These are phyloP conservation scores for Ustilago loliicola DNA, from an alignment of 1,284 basidiomycete species.

Conservation along the genomic window DNA sequence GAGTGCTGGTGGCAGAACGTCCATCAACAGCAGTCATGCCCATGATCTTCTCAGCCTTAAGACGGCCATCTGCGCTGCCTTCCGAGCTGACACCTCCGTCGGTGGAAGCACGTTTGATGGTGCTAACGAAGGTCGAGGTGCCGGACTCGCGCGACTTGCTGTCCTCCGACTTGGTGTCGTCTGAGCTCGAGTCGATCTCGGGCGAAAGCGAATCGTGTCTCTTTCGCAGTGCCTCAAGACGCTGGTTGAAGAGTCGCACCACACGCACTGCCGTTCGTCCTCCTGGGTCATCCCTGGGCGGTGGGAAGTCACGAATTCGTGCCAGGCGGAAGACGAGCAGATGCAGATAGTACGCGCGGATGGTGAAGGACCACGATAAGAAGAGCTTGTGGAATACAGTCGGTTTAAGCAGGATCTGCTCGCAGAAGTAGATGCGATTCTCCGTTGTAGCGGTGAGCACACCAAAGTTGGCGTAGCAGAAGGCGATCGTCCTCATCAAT, in stretches of 20 bases:
- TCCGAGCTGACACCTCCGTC: constrained; percentile 33
- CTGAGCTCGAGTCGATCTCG: constrained; percentile 52
- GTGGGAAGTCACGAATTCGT: constrained; percentile 59
- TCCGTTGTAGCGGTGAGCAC: constrained; percentile 54
- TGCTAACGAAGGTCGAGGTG: constrained; percentile 63
- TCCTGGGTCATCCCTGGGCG: constrained; percentile 51
- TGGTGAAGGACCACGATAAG: constrained; percentile 68
- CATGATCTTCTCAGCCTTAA: constrained; percentile 64
- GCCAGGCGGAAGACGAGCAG: constrained; percentile 67
- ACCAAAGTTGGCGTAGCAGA: constrained; percentile 67
- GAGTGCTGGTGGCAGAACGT: background rate
- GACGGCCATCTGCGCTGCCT: constrained; percentile 24
- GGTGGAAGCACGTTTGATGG: constrained; percentile 62
- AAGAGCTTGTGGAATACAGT: constrained; percentile 66
- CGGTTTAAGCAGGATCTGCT: constrained; percentile 63
- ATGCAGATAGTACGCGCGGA: constrained; percentile 67
- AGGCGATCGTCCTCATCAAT: constrained; percentile 66
- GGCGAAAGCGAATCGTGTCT: constrained; percentile 62
- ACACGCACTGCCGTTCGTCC: constrained; percentile 57
- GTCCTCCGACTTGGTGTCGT: constrained; percentile 54
- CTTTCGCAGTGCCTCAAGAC: constrained; percentile 60
- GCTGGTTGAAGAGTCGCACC: constrained; percentile 57
- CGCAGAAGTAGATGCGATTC: constrained; percentile 61
- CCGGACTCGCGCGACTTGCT: constrained; percentile 38
- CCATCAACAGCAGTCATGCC: constrained; percentile 56